Evolutionary conservation across 106 monocot genomes (phyloP).

Genomic region (Hemerocallis citrina): DNA sequence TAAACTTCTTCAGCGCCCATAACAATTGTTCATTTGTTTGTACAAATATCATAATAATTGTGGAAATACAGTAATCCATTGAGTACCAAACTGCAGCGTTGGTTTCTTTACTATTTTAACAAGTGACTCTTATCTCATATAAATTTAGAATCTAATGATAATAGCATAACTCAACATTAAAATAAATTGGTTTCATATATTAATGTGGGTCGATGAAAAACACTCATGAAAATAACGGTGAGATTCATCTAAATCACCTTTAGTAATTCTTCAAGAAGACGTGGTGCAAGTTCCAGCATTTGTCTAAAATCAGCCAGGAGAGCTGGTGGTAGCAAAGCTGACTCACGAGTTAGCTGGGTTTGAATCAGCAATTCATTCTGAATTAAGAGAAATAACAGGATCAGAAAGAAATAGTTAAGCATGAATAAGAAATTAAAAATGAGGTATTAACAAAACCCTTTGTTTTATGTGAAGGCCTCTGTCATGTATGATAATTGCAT

Average conservation of each 20-base stretch:
- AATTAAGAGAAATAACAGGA: conserved; percentile 3
- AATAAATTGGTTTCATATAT: too few relatives aligned
- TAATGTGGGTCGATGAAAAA: too few relatives aligned
- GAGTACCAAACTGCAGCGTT: too few relatives aligned
- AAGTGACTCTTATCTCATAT: too few relatives aligned
- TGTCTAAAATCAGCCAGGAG: conserved; percentile 67
- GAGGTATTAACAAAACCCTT: not conserved
- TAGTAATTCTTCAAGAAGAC: conserved; percentile 82
- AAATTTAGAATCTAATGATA: too few relatives aligned
- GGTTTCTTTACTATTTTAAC: too few relatives aligned
- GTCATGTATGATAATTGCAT: not conserved
- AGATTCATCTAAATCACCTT: conserved; percentile 36
- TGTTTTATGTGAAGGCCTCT: not conserved
- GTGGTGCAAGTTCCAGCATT: conserved; percentile 86
- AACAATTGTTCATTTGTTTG: too few relatives aligned
- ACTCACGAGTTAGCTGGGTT: conserved; percentile 66
- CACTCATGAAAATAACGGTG: not conserved
- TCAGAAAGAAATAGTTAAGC: not conserved
- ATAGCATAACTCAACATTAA: too few relatives aligned
- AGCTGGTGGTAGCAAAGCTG: conserved; percentile 33
- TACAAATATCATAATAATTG: too few relatives aligned
- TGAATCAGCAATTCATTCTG: conserved; percentile 88
- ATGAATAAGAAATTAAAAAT: not conserved
- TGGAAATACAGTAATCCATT: too few relatives aligned
- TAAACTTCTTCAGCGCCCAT: too few relatives aligned